Conservation (phyloP, 2,329 filamentous ascomycete genomes). For the Cordyceps cicadae region DNA sequence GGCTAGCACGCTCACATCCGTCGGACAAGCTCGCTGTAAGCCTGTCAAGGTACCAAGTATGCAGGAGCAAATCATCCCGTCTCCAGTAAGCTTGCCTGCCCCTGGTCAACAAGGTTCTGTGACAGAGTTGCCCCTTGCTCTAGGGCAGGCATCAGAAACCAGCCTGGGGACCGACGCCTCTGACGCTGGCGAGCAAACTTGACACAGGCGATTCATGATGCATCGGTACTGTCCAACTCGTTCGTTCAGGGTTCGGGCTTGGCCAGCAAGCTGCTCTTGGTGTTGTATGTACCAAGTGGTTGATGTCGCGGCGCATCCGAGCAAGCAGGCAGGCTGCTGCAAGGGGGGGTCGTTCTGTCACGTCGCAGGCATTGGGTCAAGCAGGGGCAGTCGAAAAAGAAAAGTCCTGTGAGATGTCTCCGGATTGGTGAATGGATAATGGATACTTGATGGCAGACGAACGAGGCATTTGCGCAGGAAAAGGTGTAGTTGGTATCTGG, state of each 20-base stretch:
- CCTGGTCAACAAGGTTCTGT: background rate
- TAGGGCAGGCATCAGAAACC: conserved; percentile 1
- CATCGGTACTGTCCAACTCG: background rate
- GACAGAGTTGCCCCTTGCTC: no score
- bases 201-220: conserved; percentile 3
- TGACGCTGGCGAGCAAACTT: background rate
- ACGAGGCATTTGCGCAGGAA: no score
- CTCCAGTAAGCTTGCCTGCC: background rate
- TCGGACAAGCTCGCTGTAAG: no score
- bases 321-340: background rate
- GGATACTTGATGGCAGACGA: no score
- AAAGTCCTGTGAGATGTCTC: background rate
- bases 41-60: no score
- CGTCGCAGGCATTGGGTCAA: background rate
- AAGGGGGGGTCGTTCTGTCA: background rate
- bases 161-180: background rate
- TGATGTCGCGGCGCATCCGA: background rate
- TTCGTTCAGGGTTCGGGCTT: background rate
- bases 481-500: no score
- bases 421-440: background rate
- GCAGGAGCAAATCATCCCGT: no score
- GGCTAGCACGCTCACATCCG: no score
- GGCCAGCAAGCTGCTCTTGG: background rate
- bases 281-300: background rate
- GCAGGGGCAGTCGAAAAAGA: background rate